Conservation (phyloP, 176 grass and related monocot species). For the Guadua angustifolia region DNA sequence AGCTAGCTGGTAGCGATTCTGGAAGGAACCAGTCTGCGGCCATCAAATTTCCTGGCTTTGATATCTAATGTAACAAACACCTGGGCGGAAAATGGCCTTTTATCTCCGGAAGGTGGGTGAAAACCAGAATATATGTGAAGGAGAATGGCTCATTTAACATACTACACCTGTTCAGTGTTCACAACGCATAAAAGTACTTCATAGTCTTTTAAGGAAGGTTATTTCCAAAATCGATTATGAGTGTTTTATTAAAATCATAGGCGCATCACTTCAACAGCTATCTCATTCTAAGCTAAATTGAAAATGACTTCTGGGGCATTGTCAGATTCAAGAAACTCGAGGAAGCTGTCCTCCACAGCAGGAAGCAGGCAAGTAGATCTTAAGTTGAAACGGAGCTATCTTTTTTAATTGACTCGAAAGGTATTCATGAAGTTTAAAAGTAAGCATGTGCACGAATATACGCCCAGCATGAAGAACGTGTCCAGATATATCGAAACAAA, state of each 20-base stretch:
- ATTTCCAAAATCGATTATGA: constrained; percentile 11
- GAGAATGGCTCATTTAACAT: neutral
- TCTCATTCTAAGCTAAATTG: constrained; percentile 8
- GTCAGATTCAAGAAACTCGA: neutral
- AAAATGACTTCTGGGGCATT: neutral
- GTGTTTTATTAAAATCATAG: constrained; percentile 4
- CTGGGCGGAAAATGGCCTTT: neutral
- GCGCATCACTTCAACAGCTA: constrained; percentile 16
- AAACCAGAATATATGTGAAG: constrained; percentile 7
- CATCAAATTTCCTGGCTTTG: constrained; percentile 1
- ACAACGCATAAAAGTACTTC: constrained; percentile 14
- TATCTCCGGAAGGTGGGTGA: neutral
- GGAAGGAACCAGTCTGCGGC: neutral
- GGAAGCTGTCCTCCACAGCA: neutral
- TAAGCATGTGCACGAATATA: neutral
- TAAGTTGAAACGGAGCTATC: neutral
- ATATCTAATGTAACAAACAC: neutral
- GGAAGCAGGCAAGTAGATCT: neutral
- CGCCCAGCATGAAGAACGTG: constrained; percentile 16
- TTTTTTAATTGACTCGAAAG: constrained; percentile 3
- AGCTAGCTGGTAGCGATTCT: neutral
- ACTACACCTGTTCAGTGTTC: constrained; percentile 6
- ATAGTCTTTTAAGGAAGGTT: neutral
- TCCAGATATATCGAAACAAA: neutral
- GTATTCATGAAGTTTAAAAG: constrained; percentile 15